Base-by-base conservation (phyloP, 2,329 filamentous ascomycete species). In the Fusarium odoratissimum region DNA sequence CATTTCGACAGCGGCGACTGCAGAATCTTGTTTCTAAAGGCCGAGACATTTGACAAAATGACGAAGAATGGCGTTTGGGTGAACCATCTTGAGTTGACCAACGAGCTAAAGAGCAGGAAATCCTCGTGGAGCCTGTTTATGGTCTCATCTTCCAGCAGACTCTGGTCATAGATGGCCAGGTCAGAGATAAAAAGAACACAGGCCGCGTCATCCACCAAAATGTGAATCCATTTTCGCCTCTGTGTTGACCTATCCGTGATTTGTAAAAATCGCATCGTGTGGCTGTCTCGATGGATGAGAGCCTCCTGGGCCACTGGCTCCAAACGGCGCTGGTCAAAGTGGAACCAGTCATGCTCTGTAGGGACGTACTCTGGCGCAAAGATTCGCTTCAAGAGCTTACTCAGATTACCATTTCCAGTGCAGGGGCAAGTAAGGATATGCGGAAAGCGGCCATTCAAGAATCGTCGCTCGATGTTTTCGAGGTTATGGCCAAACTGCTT, bases 1-100 rank as follows among this genome's bases (percentile, higher is more conserved):
- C 8, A 51, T 7, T 25, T 51, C 1, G 46, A 51, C 1, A 51
- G 11, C 6, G 46, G 46, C 5, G 30, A 35, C 4, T 35, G 30
- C 1, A 14, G 11, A 19, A 51, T 31, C n/a, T 25, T 51, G 1
- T 9, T 35, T 14, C n/a, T 13, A 5, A 51, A 51, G 0, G 16
- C n/a, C 0, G 46, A 25, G 2, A 10, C 8, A 3, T 51, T 51
- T 19, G 46, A 35, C 6, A 35, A 35, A 23, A 51, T 6, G 8
- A 51, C n/a, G 4, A 51, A 35, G 30, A 51, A 35, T 51, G n/a
- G 46, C 30, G 46, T 51, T 3, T 25, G 30, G 3, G 11, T 19
- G 0, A 35, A 35, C 46, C 46, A 51, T 6, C 2, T 35, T 14
- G 46, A 51, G 46, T 35, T 35, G 5, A 10, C 16, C 11, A 51